Evolutionary conservation across 1,139 yeast genomes (phyloP), one percentile per base, ranked within the genome.

Genomic region (Debaryomycetaceae sp.): DNA sequence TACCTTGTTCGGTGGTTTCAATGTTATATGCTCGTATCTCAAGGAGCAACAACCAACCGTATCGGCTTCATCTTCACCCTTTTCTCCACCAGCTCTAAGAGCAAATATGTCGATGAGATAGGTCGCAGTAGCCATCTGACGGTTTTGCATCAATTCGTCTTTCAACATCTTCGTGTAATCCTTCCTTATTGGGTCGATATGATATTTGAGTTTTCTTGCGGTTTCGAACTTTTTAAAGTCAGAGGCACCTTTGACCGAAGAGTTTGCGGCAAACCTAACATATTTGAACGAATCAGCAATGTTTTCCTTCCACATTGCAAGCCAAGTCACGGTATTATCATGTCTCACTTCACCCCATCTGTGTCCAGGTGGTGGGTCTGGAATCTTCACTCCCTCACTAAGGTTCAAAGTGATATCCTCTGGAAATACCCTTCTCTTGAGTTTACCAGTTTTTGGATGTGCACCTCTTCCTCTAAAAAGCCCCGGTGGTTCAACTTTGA

Each of bases 21-120:
- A 72, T 1, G 95, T 85, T 39, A 91, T 79, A 64, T 91, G 98
- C 61, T 91, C 98, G 57, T 72, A 91, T 56, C 98, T 72, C 53
- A 91, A 75, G 1, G 98, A 91, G 67, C 98, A 91, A 68, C 99
- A 91, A 39, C 99, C 99, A 39, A 91, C 99, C 1, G 99, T 91
- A 63, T 93, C 99, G 2, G 98, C 98, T 62, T 91, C 97, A 57
- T 93, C 98, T 7, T 91, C 98, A 14, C 95, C 88, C 63, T 91
- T 91, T 66, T 93, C 98, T 56, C 97, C 97, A 62, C 98, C 98
- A 0, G 98, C 98, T 85, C 98, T 87, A 51, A 93, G 76, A 0
- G 98, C 98, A 60, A 90, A 85, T n/a, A 85, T 81, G 70, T 93
- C 99, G 60, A 93, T 91, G 43, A 93, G 76, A 63, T 91, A 93